phyloP scores from a whole-genome alignment of 495 filamentous ascomycete genomes.

The Trichoderma parareesei region DNA sequence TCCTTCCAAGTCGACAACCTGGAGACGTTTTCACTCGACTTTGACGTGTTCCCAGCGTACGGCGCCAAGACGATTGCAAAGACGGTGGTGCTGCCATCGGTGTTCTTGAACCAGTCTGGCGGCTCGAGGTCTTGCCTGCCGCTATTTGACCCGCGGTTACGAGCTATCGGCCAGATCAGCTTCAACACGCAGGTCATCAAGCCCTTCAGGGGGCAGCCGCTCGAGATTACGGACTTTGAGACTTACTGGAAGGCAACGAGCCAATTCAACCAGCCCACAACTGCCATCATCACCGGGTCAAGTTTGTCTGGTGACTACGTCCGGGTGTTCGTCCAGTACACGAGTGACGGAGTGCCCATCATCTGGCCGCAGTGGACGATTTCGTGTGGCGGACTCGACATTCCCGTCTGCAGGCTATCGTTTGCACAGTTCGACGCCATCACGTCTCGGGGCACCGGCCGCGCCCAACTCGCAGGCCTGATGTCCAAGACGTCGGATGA shows the following conservation, averaged over 20 bases:
- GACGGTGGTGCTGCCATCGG: slow-evolving; percentile 78
- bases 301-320: slow-evolving; percentile 91
- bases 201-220: slow-evolving; percentile 83
- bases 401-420: slow-evolving; percentile 69
- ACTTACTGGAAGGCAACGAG: slow-evolving; percentile 99
- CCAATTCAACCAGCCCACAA: slow-evolving; percentile 73
- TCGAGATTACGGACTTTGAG: slow-evolving; percentile 96
- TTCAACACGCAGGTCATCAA: slow-evolving; percentile 96
- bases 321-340: slow-evolving; percentile 82
- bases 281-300: slow-evolving; percentile 84
- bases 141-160: slow-evolving; percentile 83
- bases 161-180: slow-evolving; percentile 87
- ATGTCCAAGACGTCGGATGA: slow-evolving; percentile 38
- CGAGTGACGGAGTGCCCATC: slow-evolving; percentile 77
- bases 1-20: slow-evolving; percentile 95
- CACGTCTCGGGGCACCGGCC: slow-evolving; percentile 42
- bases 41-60: slow-evolving; percentile 96
- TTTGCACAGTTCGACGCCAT: slow-evolving; percentile 64
- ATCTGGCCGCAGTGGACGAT: slow-evolving; percentile 79
- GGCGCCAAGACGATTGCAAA: slow-evolving; percentile 95
- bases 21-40: slow-evolving; percentile 88
- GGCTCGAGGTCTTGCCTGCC: slow-evolving; percentile 77
- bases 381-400: slow-evolving; percentile 65
- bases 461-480: slow-evolving; percentile 39
- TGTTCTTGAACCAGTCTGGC: slow-evolving; percentile 64